Evolutionary conservation across 257 asterid genomes (phyloP).

Genomic region (Ophiorrhiza pumila): DNA sequence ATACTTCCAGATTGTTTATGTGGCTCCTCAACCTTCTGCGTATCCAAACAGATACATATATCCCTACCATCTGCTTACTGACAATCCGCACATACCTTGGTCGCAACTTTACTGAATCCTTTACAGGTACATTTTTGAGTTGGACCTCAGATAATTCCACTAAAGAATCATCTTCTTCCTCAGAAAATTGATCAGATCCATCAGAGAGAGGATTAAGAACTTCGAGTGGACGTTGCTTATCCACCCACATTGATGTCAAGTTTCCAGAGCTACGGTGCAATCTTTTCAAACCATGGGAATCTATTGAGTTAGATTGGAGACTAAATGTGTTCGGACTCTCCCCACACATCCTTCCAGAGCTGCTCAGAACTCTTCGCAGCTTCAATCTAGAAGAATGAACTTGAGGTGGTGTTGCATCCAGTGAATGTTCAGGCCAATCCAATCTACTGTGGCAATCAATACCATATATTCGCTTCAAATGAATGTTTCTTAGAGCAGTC

Average conservation of each 20-base stretch:
- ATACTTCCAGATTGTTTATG: constrained; percentile 77
- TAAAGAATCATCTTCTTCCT: constrained; percentile 56
- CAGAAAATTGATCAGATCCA: constrained; percentile 39
- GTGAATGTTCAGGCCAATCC: constrained; percentile 87
- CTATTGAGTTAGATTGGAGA: constrained; percentile 23
- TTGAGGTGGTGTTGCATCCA: constrained; percentile 58
- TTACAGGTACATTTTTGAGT: constrained; percentile 15
- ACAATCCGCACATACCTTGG: constrained; percentile 68
- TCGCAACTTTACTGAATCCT: constrained; percentile 27
- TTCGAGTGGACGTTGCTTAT: constrained; percentile 41
- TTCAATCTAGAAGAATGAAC: constrained; percentile 43
- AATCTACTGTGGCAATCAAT: constrained; percentile 33
- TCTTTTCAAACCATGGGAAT: constrained; percentile 44
- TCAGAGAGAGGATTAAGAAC: constrained; percentile 44
- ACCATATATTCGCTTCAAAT: constrained; percentile 33
- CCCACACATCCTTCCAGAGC: constrained; percentile 43
- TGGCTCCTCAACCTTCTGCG: constrained; percentile 73
- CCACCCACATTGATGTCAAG: constrained; percentile 46
- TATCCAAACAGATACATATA: constrained; percentile 88
- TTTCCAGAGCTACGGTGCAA: constrained; percentile 66
- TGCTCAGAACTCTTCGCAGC: constrained; percentile 62
- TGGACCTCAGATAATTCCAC: constrained; percentile 31
- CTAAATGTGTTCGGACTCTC: background rate
- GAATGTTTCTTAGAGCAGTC: constrained; percentile 21
- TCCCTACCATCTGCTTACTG: constrained; percentile 99